Percentiles rank a stretch among this genome's conserved stretches.
phyloP scores from a whole-genome alignment of 495 filamentous ascomycete genomes.

The Aspergillus carlsbadensis region DNA sequence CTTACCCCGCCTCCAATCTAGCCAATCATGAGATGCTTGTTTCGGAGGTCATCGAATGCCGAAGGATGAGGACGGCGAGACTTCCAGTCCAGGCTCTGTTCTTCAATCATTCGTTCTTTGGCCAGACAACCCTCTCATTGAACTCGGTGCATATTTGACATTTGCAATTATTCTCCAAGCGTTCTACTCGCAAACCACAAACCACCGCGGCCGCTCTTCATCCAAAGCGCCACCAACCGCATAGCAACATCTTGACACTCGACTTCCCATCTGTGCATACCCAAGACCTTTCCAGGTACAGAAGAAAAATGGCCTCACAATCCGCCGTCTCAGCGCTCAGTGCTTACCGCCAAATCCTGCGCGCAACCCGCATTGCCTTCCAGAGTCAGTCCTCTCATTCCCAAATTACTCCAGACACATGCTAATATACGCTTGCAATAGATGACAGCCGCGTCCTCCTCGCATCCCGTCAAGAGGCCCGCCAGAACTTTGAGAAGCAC shows the following conservation, averaged over 20 bases:
- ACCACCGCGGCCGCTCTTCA: background rate
- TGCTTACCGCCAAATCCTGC: constrained; percentile 82
- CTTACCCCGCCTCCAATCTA: constrained; percentile 19
- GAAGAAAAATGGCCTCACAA: constrained; percentile 23
- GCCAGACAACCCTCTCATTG: background rate
- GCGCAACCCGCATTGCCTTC: constrained; percentile 80
- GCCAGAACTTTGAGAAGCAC: constrained; percentile 67
- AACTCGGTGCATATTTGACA: background rate
- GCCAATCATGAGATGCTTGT: constrained; percentile 34
- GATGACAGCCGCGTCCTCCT: constrained; percentile 64
- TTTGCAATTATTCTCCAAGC: too few relatives aligned
- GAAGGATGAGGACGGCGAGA: background rate
- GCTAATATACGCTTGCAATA: constrained; percentile 27
- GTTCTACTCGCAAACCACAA: too few relatives aligned
- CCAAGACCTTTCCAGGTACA: background rate
- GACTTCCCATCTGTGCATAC: too few relatives aligned
- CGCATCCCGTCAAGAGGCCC: constrained; percentile 69
- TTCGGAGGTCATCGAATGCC: constrained; percentile 29
- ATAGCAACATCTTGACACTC: too few relatives aligned
- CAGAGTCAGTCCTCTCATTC: constrained; percentile 52
- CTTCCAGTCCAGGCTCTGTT: background rate
- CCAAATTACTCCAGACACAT: background rate
- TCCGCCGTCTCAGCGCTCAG: constrained; percentile 58
- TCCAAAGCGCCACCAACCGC: background rate
- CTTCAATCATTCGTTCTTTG: background rate